Conservation (phyloP, 2,329 filamentous ascomycete species). For the Microdochium nivale region DNA sequence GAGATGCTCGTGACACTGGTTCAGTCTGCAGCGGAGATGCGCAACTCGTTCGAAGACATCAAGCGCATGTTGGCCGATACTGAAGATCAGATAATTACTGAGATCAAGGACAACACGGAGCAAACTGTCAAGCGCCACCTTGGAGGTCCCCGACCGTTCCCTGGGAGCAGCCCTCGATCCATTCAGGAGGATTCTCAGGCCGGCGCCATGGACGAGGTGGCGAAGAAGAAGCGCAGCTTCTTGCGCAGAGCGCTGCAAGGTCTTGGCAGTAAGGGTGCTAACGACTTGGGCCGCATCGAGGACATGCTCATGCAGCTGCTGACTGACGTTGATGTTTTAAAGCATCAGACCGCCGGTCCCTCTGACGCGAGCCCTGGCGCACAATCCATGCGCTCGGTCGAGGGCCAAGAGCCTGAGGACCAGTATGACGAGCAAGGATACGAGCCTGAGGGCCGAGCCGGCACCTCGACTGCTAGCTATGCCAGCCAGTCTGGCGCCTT, state of each 20-base stretch:
- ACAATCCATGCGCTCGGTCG: slow-evolving; percentile 44
- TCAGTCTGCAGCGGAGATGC: slow-evolving; percentile 91
- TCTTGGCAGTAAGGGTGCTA: slow-evolving; percentile 77
- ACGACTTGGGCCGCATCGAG: slow-evolving; percentile 81
- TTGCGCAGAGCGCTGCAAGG: slow-evolving; percentile 91
- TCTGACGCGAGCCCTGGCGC: slow-evolving; percentile 39
- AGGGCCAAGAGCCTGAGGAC: slow-evolving; percentile 53
- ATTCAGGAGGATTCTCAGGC: slow-evolving; percentile 47
- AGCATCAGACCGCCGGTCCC: slow-evolving; percentile 44
- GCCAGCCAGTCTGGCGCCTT: slow-evolving; percentile 70
- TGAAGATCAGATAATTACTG: slow-evolving; percentile 79
- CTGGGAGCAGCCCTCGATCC: slow-evolving; percentile 54
- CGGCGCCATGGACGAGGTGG: slow-evolving; percentile 44
- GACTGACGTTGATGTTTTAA: slow-evolving; percentile 80
- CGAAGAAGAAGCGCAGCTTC: slow-evolving; percentile 83
- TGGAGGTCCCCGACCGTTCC: slow-evolving; percentile 78
- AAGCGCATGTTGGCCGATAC: slow-evolving; percentile 87
- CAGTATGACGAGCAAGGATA: slow-evolving; percentile 67
- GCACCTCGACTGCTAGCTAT: slow-evolving; percentile 63
- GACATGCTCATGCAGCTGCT: slow-evolving; percentile 89
- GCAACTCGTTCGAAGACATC: slow-evolving; percentile 90
- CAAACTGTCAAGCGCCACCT: slow-evolving; percentile 75
- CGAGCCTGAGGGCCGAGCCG: slow-evolving; percentile 73
- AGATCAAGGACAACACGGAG: slow-evolving; percentile 82
- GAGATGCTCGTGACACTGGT: slow-evolving; percentile 94